These are phyloP conservation scores for Leptographium radiaticola DNA, from an alignment of 2,329 filamentous ascomycete genomes.

Conservation along the genomic window DNA sequence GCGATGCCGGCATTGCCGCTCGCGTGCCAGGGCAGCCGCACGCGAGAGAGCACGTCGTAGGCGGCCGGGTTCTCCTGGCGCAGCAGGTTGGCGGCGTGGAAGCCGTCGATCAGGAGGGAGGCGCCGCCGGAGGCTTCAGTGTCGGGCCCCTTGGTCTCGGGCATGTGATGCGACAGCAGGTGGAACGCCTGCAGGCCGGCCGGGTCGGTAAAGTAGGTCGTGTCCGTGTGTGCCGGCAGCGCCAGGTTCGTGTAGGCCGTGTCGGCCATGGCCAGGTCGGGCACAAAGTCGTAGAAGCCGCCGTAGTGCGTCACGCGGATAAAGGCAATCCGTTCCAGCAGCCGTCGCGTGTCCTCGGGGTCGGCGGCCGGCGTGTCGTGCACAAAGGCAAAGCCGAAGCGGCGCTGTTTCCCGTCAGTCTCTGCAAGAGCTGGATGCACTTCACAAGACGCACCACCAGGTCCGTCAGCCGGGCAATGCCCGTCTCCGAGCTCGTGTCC, in stretches of 20 bases:
- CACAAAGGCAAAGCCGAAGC: constrained; percentile 67
- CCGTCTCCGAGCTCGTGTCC: constrained; percentile 30
- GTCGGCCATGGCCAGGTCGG: constrained; percentile 76
- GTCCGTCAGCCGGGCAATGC: constrained; percentile 48
- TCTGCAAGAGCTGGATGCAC: not conserved
- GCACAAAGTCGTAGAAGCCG: constrained; percentile 67
- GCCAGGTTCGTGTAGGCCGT: constrained; percentile 83
- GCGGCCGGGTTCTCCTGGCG: constrained; percentile 35
- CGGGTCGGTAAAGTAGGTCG: constrained; percentile 89
- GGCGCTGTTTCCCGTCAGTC: constrained; percentile 31
- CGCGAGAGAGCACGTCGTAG: constrained; percentile 42
- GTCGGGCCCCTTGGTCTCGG: constrained; percentile 13
- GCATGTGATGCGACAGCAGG: constrained; percentile 63
- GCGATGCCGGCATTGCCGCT: constrained; percentile 77
- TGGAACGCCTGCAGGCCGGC: constrained; percentile 89
- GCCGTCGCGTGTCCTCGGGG: constrained; percentile 57
- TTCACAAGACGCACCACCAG: constrained; percentile 31
- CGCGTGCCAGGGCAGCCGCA: constrained; percentile 64
- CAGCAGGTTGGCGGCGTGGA: constrained; percentile 54
- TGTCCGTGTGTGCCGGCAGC: constrained; percentile 82
- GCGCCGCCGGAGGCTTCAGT: constrained; percentile 46
- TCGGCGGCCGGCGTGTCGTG: constrained; percentile 49
- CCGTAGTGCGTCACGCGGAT: constrained; percentile 89
- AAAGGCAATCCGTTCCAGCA: constrained; percentile 72
- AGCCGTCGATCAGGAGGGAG: constrained; percentile 78